Percentiles rank a stretch among this genome's conserved stretches.
phyloP scores from a whole-genome alignment of 2,329 filamentous ascomycete genomes.

The Cordyceps cateniannulata region DNA sequence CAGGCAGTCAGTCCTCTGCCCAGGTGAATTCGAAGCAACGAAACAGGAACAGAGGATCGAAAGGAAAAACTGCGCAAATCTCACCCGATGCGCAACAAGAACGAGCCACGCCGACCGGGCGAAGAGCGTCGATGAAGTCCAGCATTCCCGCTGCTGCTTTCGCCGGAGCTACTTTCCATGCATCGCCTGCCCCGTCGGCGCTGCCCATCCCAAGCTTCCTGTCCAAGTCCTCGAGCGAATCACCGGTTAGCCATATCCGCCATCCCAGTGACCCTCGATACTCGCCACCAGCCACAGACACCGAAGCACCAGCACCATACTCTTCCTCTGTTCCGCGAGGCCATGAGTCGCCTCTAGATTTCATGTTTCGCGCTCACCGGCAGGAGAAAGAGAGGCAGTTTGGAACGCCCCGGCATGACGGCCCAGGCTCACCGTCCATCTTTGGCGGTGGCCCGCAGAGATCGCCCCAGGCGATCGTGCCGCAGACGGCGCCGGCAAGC shows the following conservation, averaged over 20 bases:
- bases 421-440: constrained; percentile 20
- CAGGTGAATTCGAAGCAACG: constrained; percentile 23
- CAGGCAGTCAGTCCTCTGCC: constrained; percentile 18
- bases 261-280: constrained; percentile 34
- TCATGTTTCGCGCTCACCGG: constrained; percentile 83
- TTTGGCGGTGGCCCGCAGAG: neutral
- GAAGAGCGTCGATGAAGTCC: constrained; percentile 38
- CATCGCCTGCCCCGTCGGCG: constrained; percentile 84
- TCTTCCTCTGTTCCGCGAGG: constrained; percentile 25
- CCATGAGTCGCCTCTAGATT: constrained; percentile 72
- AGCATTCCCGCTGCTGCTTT: constrained; percentile 55
- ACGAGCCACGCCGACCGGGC: constrained; percentile 36
- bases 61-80: constrained; percentile 22
- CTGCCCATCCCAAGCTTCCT: constrained; percentile 86
- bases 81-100: constrained; percentile 37
- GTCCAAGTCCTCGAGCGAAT: constrained; percentile 66
- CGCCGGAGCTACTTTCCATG: constrained; percentile 90
- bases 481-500: constrained; percentile 38
- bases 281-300: constrained; percentile 47
- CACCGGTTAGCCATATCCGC: constrained; percentile 36
- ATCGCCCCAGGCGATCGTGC: constrained; percentile 9
- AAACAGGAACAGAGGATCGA: constrained; percentile 23
- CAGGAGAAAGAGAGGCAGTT: constrained; percentile 63
- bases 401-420: constrained; percentile 40
- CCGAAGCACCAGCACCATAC: constrained; percentile 41